Base-by-base conservation (phyloP, 2,329 filamentous ascomycete genomes). In the Epichloe glyceriae region DNA sequence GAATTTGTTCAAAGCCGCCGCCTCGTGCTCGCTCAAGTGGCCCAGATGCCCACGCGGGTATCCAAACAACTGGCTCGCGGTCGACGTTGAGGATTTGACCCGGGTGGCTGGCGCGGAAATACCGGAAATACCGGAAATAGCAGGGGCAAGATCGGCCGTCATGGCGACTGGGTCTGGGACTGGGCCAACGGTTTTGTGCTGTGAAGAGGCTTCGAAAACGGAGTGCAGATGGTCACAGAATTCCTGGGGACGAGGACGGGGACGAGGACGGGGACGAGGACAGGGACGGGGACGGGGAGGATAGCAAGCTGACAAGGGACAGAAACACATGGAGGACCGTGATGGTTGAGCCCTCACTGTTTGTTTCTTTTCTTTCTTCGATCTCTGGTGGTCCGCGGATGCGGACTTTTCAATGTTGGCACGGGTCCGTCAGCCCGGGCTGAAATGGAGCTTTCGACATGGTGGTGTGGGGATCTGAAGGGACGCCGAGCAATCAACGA, bases 11-110 rank as follows among this genome's bases (percentile, higher is more conserved):
- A 96, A 73, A 17, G 83, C 80, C 33, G 74, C 69, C 57, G 82
- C 75, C 70, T 96, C 86, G 47, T 78, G 73, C 19, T 75, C 70
- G 26, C 73, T 86, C 53, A 96, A 74, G 67, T 91, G 84, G 46
- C 88, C 84, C 44, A 91, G 71, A 64, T 95, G 89, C n/a, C 88
- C 89, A 46, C 78, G 71, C 2, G 86, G 86, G 66, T 85, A 90
- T 55, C 73, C 75, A 57, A 71, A 62, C 42, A 71, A 62, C 42
- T 72, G 71, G 52, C 58, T 58, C 43, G 57, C 51, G 8, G 61
- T 60, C 6, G 61, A 63, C 17, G 60, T 55, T 6, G 64, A 58
- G 2, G 64, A 64, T 45, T 57, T 59, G 51, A 65, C 59, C 50
- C 58, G 60, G 34, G 58, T 47, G 15, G 58, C 62, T 19, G 62